A percentile compares a stretch with the other conserved stretches of the same genome.
Conservation (phyloP, 345 rosid genomes). For the Raphanus sativus region DNA sequence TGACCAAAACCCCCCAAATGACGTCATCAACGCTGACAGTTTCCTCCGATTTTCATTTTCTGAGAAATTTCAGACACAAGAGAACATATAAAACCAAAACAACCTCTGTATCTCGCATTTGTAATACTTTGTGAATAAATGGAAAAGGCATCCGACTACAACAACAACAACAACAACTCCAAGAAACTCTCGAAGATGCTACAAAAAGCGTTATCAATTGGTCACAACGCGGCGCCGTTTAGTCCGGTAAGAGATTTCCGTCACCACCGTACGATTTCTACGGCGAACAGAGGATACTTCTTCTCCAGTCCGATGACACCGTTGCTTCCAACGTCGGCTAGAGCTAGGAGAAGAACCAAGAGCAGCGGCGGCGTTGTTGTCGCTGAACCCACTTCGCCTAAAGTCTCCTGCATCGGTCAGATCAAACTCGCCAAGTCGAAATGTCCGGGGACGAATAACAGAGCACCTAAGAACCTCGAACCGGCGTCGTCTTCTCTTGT, state of each 20-base stretch:
- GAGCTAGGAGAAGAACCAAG: constrained; percentile 41
- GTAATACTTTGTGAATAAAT: constrained; percentile 1
- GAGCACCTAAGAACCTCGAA: constrained; percentile 14
- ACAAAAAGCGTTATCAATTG: constrained; percentile 55
- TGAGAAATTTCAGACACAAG: constrained; percentile 28
- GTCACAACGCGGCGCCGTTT: constrained; percentile 44
- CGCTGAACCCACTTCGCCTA: constrained; percentile 84
- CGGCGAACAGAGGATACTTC: constrained; percentile 31
- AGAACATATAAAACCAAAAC: constrained; percentile 19
- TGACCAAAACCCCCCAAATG: constrained; percentile 11
- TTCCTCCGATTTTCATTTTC: constrained; percentile 1
- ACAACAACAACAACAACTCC: constrained; percentile 18
- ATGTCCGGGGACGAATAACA: constrained; percentile 29
- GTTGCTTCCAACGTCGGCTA: constrained; percentile 55
- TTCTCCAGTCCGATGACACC: constrained; percentile 57
- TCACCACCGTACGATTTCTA: constrained; percentile 11
- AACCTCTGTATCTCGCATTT: neutral
- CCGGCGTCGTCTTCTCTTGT: constrained; percentile 3
- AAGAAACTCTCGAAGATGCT: constrained; percentile 54
- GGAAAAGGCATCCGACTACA: constrained; percentile 27
- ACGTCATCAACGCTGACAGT: constrained; percentile 19
- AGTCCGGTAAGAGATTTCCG: constrained; percentile 58
- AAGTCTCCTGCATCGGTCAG: constrained; percentile 91
- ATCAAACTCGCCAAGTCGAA: constrained; percentile 50
- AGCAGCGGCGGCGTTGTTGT: constrained; percentile 32